Percentiles rank a stretch among this genome's conserved stretches.
phyloP scores from a whole-genome alignment of 148 eudicot species.

The Camellia japonica region DNA sequence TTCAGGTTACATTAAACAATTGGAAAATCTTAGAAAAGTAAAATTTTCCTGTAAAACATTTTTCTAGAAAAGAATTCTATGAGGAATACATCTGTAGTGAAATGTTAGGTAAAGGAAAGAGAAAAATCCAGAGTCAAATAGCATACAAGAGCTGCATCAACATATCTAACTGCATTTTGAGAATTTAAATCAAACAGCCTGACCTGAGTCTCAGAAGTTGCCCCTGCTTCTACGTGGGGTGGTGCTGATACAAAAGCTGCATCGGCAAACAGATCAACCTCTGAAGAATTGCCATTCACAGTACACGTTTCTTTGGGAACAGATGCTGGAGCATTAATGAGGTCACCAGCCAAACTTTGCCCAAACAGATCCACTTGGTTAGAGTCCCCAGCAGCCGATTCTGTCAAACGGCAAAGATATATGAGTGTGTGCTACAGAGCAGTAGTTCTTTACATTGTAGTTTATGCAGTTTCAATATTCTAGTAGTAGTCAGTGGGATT shows the following conservation, averaged over 20 bases:
- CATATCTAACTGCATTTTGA: neutral
- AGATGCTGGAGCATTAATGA: constrained; percentile 61
- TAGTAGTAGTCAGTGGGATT: neutral
- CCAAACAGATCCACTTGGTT: constrained; percentile 83
- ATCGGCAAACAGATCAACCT: constrained; percentile 93
- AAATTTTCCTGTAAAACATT: no score
- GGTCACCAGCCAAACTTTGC: constrained; percentile 61
- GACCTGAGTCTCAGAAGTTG: constrained; percentile 55
- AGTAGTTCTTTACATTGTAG: neutral
- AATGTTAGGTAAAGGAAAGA: neutral
- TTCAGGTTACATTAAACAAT: no score
- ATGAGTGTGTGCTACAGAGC: neutral
- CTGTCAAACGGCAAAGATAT: constrained; percentile 37
- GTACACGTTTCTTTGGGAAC: constrained; percentile 43
- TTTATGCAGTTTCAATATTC: neutral
- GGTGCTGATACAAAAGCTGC: constrained; percentile 89
- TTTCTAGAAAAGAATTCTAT: no score
- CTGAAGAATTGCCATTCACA: constrained; percentile 45
- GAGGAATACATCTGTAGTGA: neutral
- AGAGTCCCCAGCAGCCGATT: constrained; percentile 55
- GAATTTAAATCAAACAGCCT: constrained; percentile 5
- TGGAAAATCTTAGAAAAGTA: no score
- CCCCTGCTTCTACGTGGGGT: constrained; percentile 44
- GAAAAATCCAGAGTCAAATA: neutral
- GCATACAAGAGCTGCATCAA: neutral